Percentiles rank a stretch among this genome's conserved stretches.
Conservation (phyloP, 75 land plant genomes). For the Cupressus sempervirens region DNA sequence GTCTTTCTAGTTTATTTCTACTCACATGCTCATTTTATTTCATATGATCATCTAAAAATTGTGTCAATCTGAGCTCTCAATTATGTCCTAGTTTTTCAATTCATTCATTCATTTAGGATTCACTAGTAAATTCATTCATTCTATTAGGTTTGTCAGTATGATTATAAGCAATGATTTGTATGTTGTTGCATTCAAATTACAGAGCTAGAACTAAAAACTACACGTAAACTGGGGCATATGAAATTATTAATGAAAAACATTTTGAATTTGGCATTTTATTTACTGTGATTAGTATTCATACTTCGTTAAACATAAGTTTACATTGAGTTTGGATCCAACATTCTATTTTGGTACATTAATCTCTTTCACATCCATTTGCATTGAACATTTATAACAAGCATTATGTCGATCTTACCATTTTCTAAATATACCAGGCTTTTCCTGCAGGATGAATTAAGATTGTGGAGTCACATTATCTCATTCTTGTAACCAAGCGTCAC, state of each 20-base stretch:
- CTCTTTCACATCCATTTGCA: not conserved
- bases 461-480: conserved; percentile 90
- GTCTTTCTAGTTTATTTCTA: no score
- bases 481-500: conserved; percentile 84
- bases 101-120: no score
- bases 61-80: no score
- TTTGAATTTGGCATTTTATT: not conserved
- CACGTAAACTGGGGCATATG: not conserved
- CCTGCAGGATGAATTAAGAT: conserved; percentile 88
- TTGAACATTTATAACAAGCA: not conserved
- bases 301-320: not conserved
- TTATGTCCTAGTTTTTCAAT: no score
- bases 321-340: not conserved
- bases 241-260: not conserved
- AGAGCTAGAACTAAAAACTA: not conserved
- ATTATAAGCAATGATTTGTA: not conserved
- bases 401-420: not conserved
- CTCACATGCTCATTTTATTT: no score
- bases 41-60: no score
- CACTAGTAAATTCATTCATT: no score
- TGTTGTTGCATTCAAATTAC: not conserved
- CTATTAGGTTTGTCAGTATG: not conserved
- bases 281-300: not conserved
- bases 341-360: not conserved
- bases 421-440: not conserved